Percentiles rank a stretch among this genome's conserved stretches.
These are phyloP conservation scores for Ormosia semicastrata DNA, from an alignment of 306 rosid species.

Conservation along the genomic window DNA sequence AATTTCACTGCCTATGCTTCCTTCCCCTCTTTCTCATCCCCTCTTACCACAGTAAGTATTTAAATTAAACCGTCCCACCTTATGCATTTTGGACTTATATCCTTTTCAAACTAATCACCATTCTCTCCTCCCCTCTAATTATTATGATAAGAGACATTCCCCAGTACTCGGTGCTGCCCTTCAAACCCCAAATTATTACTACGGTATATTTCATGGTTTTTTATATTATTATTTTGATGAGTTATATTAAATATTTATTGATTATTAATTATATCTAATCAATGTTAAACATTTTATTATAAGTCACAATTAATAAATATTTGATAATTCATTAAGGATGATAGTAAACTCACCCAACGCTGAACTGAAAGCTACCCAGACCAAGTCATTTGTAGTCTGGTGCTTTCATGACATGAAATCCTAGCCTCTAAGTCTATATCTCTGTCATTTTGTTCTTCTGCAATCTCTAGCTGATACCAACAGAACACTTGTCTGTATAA, in stretches of 20 bases:
- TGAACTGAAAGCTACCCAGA: not conserved
- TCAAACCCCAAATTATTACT: constrained; percentile 18
- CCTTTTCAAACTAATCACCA: not conserved
- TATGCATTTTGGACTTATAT: not conserved
- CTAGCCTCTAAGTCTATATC: not conserved
- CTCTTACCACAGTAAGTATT: not conserved
- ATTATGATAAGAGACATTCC: not conserved
- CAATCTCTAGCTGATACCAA: not conserved
- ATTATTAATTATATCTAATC: too few relatives aligned
- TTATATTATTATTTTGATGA: too few relatives aligned
- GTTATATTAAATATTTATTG: too few relatives aligned
- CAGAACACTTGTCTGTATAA: not conserved
- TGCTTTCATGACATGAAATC: not conserved
- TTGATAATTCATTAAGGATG: not conserved
- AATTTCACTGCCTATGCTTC: not conserved
- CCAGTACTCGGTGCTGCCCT: not conserved
- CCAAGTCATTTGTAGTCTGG: not conserved
- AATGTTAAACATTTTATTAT: too few relatives aligned
- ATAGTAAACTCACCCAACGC: not conserved
- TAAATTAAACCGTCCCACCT: not conserved
- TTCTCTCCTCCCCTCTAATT: not conserved
- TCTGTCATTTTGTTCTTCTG: not conserved
- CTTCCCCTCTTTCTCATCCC: not conserved
- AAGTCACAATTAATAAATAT: not conserved
- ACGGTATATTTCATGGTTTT: too few relatives aligned